Evolutionary conservation across 2,329 filamentous ascomycete species (phyloP).

Genomic region (Harringtonia aguacate): DNA sequence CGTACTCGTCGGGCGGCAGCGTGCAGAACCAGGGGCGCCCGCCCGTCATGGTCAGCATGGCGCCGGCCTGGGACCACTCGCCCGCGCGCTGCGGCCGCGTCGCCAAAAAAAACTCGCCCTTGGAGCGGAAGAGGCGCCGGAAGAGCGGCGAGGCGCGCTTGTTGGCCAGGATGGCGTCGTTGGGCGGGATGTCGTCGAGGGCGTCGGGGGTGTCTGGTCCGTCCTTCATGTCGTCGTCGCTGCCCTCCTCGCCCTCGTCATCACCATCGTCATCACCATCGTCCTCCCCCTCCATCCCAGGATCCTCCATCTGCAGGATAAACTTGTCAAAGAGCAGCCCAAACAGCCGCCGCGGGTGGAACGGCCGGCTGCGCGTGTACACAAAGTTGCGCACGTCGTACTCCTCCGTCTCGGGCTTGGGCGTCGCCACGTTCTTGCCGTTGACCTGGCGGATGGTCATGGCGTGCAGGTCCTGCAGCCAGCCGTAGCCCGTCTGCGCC

Average conservation of each 20-base stretch:
- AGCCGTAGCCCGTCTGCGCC: constrained; percentile 55
- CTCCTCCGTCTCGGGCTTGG: constrained; percentile 62
- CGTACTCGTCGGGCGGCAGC: constrained; percentile 38
- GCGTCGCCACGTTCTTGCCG: constrained; percentile 42
- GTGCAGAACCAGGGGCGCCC: constrained; percentile 50
- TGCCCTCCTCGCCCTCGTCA: constrained; percentile 19
- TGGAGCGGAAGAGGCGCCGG: constrained; percentile 48
- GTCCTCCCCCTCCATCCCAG: constrained; percentile 11
- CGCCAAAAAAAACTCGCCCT: constrained; percentile 50
- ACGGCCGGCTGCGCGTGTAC: constrained; percentile 48
- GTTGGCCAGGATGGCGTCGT: constrained; percentile 37
- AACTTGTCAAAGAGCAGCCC: constrained; percentile 36
- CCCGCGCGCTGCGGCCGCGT: constrained; percentile 43
- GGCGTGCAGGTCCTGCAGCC: constrained; percentile 59
- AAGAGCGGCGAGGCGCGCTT: constrained; percentile 45
- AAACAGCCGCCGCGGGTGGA: constrained; percentile 37
- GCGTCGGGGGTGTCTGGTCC: constrained; percentile 16
- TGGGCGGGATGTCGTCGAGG: constrained; percentile 20
- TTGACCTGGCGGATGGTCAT: constrained; percentile 48
- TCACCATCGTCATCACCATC: constrained; percentile 18
- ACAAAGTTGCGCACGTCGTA: constrained; percentile 64
- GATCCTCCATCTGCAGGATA: constrained; percentile 35
- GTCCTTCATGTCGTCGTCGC: constrained; percentile 14
- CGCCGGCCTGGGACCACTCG: constrained; percentile 54
- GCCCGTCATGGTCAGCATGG: constrained; percentile 50